Evolutionary conservation across 768 basidiomycete genomes (phyloP).

Genomic region (Pisolithus tinctorius): DNA sequence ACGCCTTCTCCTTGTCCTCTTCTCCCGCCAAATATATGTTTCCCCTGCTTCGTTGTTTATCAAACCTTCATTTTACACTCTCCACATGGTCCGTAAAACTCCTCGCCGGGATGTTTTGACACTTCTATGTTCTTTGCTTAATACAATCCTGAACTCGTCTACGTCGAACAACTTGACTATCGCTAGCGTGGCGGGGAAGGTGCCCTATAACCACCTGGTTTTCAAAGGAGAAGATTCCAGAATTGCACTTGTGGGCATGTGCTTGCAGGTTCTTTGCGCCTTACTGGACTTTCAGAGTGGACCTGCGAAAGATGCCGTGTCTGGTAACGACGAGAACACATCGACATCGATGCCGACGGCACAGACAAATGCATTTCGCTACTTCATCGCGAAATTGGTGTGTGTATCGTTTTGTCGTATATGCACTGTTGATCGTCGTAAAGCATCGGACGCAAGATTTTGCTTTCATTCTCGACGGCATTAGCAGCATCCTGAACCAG

Average conservation of each 20-base stretch:
- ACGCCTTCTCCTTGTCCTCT: constrained; percentile 77
- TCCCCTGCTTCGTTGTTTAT: constrained; percentile 63
- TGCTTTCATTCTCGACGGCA: constrained; percentile 71
- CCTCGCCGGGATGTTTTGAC: constrained; percentile 83
- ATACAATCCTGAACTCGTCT: constrained; percentile 76
- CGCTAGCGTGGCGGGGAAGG: constrained; percentile 64
- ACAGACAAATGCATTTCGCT: constrained; percentile 83
- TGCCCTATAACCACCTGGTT: constrained; percentile 87
- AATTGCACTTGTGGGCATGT: constrained; percentile 63
- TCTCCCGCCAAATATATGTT: constrained; percentile 88
- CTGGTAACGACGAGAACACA: constrained; percentile 37
- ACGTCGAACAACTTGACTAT: constrained; percentile 46
- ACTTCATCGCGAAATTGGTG: constrained; percentile 87
- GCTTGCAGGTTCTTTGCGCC: constrained; percentile 70
- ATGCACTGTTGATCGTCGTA: constrained; percentile 7
- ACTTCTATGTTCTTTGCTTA: constrained; percentile 86
- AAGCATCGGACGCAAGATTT: constrained; percentile 92
- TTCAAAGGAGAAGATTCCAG: constrained; percentile 84
- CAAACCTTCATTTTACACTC: constrained; percentile 69
- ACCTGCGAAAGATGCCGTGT: constrained; percentile 48
- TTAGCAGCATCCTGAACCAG: constrained; percentile 61
- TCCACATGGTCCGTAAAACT: constrained; percentile 70
- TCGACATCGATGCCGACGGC: constrained; percentile 42
- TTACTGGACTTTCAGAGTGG: constrained; percentile 80
- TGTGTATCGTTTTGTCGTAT: constrained; percentile 1